Evolutionary conservation across 1,284 basidiomycete genomes (phyloP).

Genomic region (Ustilago sp.): DNA sequence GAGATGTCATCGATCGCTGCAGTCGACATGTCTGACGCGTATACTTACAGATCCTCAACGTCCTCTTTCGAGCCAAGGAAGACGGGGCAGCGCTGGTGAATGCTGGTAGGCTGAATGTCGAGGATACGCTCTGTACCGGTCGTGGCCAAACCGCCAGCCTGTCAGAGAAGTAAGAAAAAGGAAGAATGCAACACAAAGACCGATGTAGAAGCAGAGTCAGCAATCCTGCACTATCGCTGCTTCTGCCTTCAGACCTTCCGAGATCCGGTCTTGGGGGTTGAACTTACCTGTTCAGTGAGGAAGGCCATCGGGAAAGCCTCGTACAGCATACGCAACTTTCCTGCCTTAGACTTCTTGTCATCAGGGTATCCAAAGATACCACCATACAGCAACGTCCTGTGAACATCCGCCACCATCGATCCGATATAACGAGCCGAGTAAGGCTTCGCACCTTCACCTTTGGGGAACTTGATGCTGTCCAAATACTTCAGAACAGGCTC

Average conservation of each 20-base stretch:
- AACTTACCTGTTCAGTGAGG: conserved; percentile 81
- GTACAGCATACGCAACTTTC: conserved; percentile 94
- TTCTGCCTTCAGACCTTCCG: not conserved
- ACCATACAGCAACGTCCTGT: conserved; percentile 95
- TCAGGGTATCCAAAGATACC: conserved; percentile 99
- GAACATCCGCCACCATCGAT: conserved; percentile 98
- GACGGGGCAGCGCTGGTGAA: conserved; percentile 93
- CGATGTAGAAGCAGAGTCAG: no score
- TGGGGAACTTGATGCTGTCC: conserved; percentile 86
- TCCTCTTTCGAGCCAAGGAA: conserved; percentile 96
- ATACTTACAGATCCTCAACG: conserved; percentile 77
- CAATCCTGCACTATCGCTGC: not conserved
- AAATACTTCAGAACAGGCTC: conserved; percentile 79
- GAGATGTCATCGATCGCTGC: not conserved
- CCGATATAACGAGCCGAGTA: conserved; percentile 84
- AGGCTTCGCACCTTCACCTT: conserved; percentile 68
- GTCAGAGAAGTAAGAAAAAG: not conserved
- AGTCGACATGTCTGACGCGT: not conserved
- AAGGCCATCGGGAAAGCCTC: conserved; percentile 99
- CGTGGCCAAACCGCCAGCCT: conserved; percentile 96
- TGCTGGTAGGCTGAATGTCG: conserved; percentile 87
- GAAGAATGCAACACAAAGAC: no score
- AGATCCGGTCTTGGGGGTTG: not conserved
- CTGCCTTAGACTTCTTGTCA: conserved; percentile 96
- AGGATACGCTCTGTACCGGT: conserved; percentile 92